Evolutionary conservation across 164 flowering plant species (phyloP).

Genomic region (Taxillus chinensis): DNA sequence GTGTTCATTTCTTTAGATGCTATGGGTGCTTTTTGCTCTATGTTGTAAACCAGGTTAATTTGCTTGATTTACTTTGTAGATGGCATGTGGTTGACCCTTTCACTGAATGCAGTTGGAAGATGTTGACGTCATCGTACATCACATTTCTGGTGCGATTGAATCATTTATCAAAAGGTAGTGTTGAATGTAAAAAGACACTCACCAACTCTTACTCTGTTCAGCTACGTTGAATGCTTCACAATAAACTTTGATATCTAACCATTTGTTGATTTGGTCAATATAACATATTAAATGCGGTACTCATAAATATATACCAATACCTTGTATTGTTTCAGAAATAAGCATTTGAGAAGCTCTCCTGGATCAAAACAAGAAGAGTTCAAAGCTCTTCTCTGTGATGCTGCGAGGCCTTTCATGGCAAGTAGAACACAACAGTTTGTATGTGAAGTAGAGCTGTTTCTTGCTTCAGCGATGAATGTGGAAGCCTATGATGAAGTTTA

Average conservation of each 20-base stretch:
- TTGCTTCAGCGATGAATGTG: slow-evolving; percentile 65
- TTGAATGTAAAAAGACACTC: not conserved
- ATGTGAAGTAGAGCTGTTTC: slow-evolving; percentile 70
- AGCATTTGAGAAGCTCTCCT: slow-evolving; percentile 13
- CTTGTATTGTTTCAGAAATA: slow-evolving; percentile 23
- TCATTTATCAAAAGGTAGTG: slow-evolving; percentile 39
- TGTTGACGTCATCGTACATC: slow-evolving; percentile 58
- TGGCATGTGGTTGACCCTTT: not conserved
- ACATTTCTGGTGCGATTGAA: slow-evolving; percentile 50
- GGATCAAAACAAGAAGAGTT: slow-evolving; percentile 40
- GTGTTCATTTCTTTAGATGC: not conserved
- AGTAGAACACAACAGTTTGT: slow-evolving; percentile 62
- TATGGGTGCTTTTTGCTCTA: not conserved
- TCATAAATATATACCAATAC: too few relatives aligned
- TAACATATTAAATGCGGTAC: too few relatives aligned
- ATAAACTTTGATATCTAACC: too few relatives aligned
- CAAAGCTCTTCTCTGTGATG: slow-evolving; percentile 37
- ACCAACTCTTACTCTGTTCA: too few relatives aligned
- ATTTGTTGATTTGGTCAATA: too few relatives aligned
- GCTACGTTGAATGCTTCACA: too few relatives aligned
- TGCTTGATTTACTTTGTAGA: not conserved
- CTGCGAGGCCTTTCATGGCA: slow-evolving; percentile 60
- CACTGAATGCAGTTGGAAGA: slow-evolving; percentile 46
- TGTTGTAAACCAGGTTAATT: not conserved
- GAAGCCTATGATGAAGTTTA: slow-evolving; percentile 74